Conservation (phyloP, 805 yeast genomes). For the Maudiozyma barnettii region DNA sequence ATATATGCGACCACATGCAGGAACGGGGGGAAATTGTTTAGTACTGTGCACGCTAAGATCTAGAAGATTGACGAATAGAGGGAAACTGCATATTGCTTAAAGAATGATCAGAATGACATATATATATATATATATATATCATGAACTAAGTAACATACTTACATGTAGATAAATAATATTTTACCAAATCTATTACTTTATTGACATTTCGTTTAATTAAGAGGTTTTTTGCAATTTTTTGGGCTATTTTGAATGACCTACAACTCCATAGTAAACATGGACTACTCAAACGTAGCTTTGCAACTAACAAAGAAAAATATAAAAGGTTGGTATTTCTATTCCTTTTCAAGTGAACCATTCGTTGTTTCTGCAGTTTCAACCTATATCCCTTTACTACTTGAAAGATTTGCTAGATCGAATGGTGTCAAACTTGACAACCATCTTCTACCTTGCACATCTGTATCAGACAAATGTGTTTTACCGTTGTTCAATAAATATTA, state of each 20-base stretch:
- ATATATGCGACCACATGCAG: too few species aligned
- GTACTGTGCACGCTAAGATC: too few species aligned
- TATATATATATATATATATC: too few species aligned
- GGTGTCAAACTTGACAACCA: slow-evolving; percentile 58
- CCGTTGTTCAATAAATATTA: slow-evolving; percentile 36
- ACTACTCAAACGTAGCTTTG: not conserved
- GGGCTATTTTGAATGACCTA: slow-evolving; percentile 2
- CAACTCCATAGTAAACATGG: slow-evolving; percentile 1
- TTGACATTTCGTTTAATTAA: too few species aligned
- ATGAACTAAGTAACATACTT: too few species aligned
- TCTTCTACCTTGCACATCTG: slow-evolving; percentile 40
- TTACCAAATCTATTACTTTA: too few species aligned
- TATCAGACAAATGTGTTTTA: slow-evolving; percentile 36
- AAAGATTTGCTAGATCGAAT: slow-evolving; percentile 62
- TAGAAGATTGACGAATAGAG: too few species aligned
- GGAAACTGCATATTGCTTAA: too few species aligned
- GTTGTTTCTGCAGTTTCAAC: slow-evolving; percentile 73
- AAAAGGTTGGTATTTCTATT: slow-evolving; percentile 59
- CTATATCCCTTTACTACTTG: slow-evolving; percentile 61
- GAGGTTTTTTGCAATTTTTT: too few species aligned
- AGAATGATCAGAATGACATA: too few species aligned
- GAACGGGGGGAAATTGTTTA: too few species aligned
- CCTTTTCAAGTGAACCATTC: slow-evolving; percentile 75
- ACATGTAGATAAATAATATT: too few species aligned
- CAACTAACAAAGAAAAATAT: slow-evolving; percentile 32